phyloP scores from a whole-genome alignment of 2,329 filamentous ascomycete species.

The Paecilomyces variotii region DNA sequence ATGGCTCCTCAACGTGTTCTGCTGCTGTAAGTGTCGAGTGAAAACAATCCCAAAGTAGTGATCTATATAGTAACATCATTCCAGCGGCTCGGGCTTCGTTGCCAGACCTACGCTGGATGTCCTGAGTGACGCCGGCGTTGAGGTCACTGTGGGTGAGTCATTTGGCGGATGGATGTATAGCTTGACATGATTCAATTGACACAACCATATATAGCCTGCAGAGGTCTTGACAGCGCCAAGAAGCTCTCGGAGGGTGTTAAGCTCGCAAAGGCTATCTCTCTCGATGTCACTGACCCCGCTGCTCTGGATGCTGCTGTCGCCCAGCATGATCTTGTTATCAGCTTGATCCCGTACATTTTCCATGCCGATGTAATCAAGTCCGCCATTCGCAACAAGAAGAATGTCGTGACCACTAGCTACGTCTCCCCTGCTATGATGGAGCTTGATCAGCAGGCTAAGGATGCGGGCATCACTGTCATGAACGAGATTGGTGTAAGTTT shows the following conservation, averaged over 20 bases:
- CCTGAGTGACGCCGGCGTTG: constrained; percentile 51
- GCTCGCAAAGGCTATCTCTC: constrained; percentile 66
- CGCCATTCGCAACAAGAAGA: constrained; percentile 86
- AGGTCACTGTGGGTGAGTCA: constrained; percentile 56
- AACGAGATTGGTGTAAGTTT: constrained; percentile 55
- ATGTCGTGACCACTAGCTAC: constrained; percentile 93
- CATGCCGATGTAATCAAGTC: constrained; percentile 86
- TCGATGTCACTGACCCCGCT: constrained; percentile 70
- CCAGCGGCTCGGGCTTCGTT: constrained; percentile 27
- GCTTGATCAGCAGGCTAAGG: constrained; percentile 73
- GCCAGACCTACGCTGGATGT: constrained; percentile 58
- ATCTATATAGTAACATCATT: not conserved
- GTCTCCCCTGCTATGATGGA: constrained; percentile 88
- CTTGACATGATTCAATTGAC: not conserved
- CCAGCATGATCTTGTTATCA: constrained; percentile 72
- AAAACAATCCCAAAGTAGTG: not conserved
- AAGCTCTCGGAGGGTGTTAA: constrained; percentile 64
- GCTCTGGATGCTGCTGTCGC: constrained; percentile 74
- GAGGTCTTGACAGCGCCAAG: constrained; percentile 70
- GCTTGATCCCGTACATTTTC: constrained; percentile 84
- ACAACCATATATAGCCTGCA: constrained; percentile 53
- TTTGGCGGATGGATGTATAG: not conserved
- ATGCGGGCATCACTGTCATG: constrained; percentile 88
- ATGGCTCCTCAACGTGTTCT: not conserved
- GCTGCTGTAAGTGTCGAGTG: not conserved